Evolutionary conservation across 345 rosid species (phyloP), one percentile per base, ranked within the genome.

Genomic region (Ceriops decandra): DNA sequence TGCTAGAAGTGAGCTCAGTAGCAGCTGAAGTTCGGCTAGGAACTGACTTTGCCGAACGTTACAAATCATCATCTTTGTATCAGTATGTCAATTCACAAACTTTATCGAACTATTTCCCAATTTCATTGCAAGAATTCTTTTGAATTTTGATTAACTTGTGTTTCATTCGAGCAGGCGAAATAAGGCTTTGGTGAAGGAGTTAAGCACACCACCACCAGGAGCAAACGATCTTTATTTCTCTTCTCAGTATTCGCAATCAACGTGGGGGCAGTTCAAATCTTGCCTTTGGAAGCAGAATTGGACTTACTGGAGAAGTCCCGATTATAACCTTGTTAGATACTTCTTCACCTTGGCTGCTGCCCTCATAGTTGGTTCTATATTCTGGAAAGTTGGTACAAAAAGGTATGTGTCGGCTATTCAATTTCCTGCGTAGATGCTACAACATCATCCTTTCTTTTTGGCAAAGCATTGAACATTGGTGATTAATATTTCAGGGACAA

Each of bases 1-100:
- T 89, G 96, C 80, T 89, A 28, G 96, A 89, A 89, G 97, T 87
- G 69, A 91, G 89, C 78, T 86, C 96, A 22, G 46, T 78, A 10
- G 89, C 97, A 26, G 86, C 85, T 28, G 97, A 91, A 78, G 72
- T 82, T 1, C 77, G 83, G 35, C 89, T 91, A 21, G 81, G 81
- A 66, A 81, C 85, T 31, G 96, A 91, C 78, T 91, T 91, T 67
- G 90, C 96, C 21, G 89, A 89, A 49, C 57, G 80, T 71, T 85
- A 89, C 84, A 82, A 71, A 62, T 72, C 80, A 38, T 84, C 96
- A 60, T 64, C 90, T 31, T 76, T 89, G 64, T 30, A 71, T 72
- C 81, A 80, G 97, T 87, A 79, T 72, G 95, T 75, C 30, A 67
- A 73, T 21, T 16, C 38, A n/a, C 32, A 67, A n/a, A 13, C 24